Base-by-base conservation (phyloP, 1,284 basidiomycete species). In the Trichosporon inkin region DNA sequence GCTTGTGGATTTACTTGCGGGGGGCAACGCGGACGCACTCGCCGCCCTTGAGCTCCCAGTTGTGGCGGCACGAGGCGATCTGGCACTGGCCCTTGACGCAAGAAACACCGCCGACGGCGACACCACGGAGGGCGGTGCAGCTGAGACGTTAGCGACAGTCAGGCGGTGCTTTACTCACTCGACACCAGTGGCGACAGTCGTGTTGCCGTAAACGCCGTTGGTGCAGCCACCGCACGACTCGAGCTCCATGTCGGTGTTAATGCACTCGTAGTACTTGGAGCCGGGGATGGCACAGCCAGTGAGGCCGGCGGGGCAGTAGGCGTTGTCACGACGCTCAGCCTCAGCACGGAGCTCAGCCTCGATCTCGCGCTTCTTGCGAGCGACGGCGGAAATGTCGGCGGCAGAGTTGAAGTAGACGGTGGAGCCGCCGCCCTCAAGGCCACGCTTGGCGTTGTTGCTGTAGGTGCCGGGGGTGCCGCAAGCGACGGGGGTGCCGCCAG, bases 171-270 rank as follows among this genome's bases (percentile, higher is more conserved):
- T 14, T 22, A 55, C 53, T 55, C 20, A 55, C 53, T 56, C 55
- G 55, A 56, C 55, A 41, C 55, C 55, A 11, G 28, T 14, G 16
- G 40, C 20, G n/a, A 17, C 17, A 35, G 28, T 47, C 6, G 17
- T 32, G 22, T 32, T 56, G 37, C 44, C 47, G 36, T 38, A 57
- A 22, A 19, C 10, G 1, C 56, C 56, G 24, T 17, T 38, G 0
- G 35, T 52, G 52, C 60, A 61, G 0, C 60, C 60, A 11, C 60
- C 60, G 40, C 60, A 61, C 16, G 55, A 47, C 36, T 61, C 55
- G 36, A 57, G 52, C 40, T 61, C 60, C 8, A n/a, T n/a, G 17
- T 35, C n/a, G n/a, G 55, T 40, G 28, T 53, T 34, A 34, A 61
- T 28, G 55, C 60, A 61, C 60, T 61, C 56, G 36, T 39, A 57